Evolutionary conservation across 2,329 filamentous ascomycete species (phyloP), one percentile per base, ranked within the genome.

Genomic region (Graphiopsis chlorocephala): DNA sequence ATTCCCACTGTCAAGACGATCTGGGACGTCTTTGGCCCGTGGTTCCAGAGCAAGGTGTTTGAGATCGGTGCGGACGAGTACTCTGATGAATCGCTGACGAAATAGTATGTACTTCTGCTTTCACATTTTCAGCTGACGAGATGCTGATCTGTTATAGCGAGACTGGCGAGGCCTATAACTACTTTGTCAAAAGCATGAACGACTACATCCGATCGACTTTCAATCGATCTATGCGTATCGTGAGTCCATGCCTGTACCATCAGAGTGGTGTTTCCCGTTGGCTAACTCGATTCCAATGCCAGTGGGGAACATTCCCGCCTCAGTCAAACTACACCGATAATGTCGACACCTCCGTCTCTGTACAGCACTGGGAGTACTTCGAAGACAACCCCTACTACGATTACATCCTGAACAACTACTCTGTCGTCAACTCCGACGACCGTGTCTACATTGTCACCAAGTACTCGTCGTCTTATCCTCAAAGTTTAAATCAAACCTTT

Each of bases 61-160:
- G 82, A 84, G 65, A 82, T 86, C 14, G 84, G 84, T 0, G 84
- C 84, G 0, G 84, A 86, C 64, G 84, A 86, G 68, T 86, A 86
- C 66, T 67, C 67, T 4, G 67, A 68, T 12, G 53, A 59, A 1
- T 20, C 59, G 11, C 59, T 64, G 17, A 42, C 59, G 29, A 29
- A 31, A 6, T 61, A 61, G 58, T 61, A 52, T 15, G 58, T 25
- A 2, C 1, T 25, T 45, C 15, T n/a, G 6, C 2, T 11, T 28
- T 5, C 7, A 2, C 0, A 4, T 4, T 45, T 23, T 1, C 17
- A 4, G 26, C 8, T 3, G 20, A 2, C 20, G 20, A 12, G 20
- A 26, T 26, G 10, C 58, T 61, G 29, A 61, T n/a, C 1, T 6
- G 1, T 50, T 35, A 4, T 15, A 76, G 78, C 0, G 78, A 76